Evolutionary conservation across 495 filamentous ascomycete species (phyloP).

Genomic region (Hyaloscypha variabilis): DNA sequence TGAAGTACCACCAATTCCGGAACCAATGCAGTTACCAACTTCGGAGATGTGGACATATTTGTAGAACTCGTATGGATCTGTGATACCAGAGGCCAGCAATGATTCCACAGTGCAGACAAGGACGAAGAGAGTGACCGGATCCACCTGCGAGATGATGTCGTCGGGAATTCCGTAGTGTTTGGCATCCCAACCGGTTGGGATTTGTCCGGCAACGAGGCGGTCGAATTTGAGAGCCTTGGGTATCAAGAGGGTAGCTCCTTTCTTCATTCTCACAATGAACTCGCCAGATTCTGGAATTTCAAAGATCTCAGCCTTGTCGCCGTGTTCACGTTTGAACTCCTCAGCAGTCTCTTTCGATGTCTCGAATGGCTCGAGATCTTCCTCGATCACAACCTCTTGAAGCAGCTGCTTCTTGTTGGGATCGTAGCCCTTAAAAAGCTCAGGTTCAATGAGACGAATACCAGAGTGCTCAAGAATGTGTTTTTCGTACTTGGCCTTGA

Average conservation of each 20-base stretch:
- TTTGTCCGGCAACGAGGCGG: conserved; percentile 93
- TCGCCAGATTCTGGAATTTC: conserved; percentile 94
- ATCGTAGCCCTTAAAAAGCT: conserved; percentile 96
- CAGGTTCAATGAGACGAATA: conserved; percentile 96
- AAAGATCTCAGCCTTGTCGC: conserved; percentile 96
- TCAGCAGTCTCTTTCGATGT: conserved; percentile 95
- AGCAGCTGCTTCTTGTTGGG: conserved; percentile 98
- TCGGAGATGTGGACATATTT: conserved; percentile 98
- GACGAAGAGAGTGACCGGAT: conserved; percentile 92
- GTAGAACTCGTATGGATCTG: conserved; percentile 99
- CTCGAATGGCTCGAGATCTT: conserved; percentile 96
- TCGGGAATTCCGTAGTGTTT: conserved; percentile 94
- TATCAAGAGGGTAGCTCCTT: conserved; percentile 90
- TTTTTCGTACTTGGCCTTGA: conserved; percentile 96
- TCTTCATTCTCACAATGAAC: conserved; percentile 90
- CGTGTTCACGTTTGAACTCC: conserved; percentile 96
- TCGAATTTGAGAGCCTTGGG: conserved; percentile 98
- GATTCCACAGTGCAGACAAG: conserved; percentile 92
- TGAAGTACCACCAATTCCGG: conserved; percentile 91
- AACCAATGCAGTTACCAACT: conserved; percentile 97
- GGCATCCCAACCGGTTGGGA: conserved; percentile 96
- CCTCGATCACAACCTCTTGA: conserved; percentile 95
- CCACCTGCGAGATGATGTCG: conserved; percentile 96
- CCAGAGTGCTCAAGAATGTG: conserved; percentile 94
- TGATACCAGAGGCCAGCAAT: conserved; percentile 90